Base-by-base conservation (phyloP, 345 rosid genomes). In the Anastatica hierochuntica region DNA sequence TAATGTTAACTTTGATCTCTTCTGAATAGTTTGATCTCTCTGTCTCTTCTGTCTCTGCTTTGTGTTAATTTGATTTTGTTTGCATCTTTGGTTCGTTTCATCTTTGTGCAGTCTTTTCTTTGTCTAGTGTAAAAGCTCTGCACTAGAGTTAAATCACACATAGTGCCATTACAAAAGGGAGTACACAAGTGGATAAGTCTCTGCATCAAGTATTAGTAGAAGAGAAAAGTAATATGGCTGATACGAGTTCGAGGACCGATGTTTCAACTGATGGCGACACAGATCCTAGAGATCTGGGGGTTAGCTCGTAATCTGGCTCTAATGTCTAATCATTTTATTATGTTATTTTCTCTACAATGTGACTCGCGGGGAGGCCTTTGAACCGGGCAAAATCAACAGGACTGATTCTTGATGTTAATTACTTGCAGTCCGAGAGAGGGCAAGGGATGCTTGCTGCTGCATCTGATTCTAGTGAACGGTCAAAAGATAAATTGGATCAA, bases 381-480 rank as follows among this genome's bases (percentile, higher is more conserved):
- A 38, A 15, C 55, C 42, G 42, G 23, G 46, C 47, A 54, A 37
- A 39, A 18, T 31, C 18, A 36, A 55, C 43, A 50, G 16, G 51
- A 48, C 36, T 43, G 38, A 31, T 29, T 63, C 33, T 34, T 64
- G 4, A 43, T 68, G 35, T 43, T 29, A 15, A 23, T 40, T 60
- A 13, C 60, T 24, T 70, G 83, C 85, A 90, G 96, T 69, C 71
- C 51, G 96, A 79, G 69, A 69, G 78, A 68, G 90, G 76, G 48
- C 82, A 63, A 44, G 26, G 24, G 58, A 58, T 60, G 56, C 82
- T 51, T 53, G 38, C 74, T 56, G 68, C 14, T 43, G 84, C 73
- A 31, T 86, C 86, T 14, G 96, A 90, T 74, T 86, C 96, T 27
- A 87, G 96, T 55, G 96, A 80, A 63, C 82, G 84, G 72, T 84